phyloP scores from a whole-genome alignment of 192 early-diverging fungal genomes.

The Coemansia sp. region DNA sequence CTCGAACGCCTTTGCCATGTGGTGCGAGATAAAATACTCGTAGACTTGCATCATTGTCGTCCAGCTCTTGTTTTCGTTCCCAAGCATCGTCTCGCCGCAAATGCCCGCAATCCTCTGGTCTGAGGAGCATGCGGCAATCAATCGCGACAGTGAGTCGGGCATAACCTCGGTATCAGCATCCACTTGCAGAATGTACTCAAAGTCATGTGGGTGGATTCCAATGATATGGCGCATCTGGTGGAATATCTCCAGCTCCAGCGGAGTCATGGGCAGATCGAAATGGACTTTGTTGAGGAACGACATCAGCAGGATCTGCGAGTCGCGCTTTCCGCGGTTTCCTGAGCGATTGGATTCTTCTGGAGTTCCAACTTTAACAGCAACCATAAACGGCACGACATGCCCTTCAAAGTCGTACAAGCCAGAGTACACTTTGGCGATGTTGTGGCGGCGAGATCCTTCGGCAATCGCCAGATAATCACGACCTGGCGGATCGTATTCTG shows the following conservation, averaged over 20 bases:
- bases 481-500: conserved; percentile 70
- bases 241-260: conserved; percentile 96
- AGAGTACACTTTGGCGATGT: conserved; percentile 95
- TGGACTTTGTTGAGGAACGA: conserved; percentile 94
- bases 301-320: conserved; percentile 99
- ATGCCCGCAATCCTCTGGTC: conserved; percentile 92
- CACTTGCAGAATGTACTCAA: conserved; percentile 97
- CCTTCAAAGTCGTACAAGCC: conserved; percentile 90
- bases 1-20: conserved; percentile 93
- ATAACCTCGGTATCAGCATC: conserved; percentile 96
- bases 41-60: conserved; percentile 99
- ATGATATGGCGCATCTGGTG: conserved; percentile 99
- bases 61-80: conserved; percentile 93
- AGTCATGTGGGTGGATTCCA: conserved; percentile 95
- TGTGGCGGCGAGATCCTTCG: conserved; percentile 85
- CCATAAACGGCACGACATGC: conserved; percentile 89
- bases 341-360: conserved; percentile 77
- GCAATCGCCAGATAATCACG: conserved; percentile 85
- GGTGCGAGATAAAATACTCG: conserved; percentile 98
- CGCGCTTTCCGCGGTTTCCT: conserved; percentile 97
- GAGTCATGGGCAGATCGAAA: conserved; percentile 91
- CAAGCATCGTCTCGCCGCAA: conserved; percentile 94
- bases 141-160: conserved; percentile 90
- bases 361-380: conserved; percentile 90
- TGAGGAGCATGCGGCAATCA: conserved; percentile 90